A percentile compares a stretch with the other conserved stretches of the same genome.
These are phyloP conservation scores for Pythium sp. DNA, from an alignment of 352 stramenopile species.

Conservation along the genomic window DNA sequence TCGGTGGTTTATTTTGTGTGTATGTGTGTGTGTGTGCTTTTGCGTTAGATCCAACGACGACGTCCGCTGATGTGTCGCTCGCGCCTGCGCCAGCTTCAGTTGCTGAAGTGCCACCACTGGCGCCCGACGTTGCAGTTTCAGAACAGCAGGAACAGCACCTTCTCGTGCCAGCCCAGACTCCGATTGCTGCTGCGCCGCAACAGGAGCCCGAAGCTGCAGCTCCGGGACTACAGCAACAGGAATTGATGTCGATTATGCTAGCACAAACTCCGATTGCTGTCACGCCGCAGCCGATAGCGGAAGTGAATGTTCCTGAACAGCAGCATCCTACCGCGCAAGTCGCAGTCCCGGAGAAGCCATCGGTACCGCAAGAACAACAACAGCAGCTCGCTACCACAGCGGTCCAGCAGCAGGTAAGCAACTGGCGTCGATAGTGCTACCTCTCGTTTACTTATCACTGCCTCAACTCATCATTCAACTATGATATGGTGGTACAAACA, in stretches of 20 bases:
- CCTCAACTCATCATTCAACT: neutral
- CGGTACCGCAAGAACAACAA: neutral
- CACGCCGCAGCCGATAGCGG: too few relatives aligned
- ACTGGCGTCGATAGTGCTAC: neutral
- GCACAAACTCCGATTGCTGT: neutral
- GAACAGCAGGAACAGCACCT: neutral
- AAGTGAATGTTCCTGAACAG: neutral
- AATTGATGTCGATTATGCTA: neutral
- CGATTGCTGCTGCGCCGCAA: neutral
- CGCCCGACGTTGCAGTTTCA: neutral
- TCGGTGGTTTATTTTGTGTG: neutral
- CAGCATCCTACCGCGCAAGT: neutral
- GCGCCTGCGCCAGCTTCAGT: neutral
- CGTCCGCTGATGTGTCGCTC: conserved; percentile 1
- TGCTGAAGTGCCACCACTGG: neutral
- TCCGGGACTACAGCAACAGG: neutral
- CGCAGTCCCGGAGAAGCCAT: neutral
- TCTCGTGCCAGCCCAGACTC: neutral
- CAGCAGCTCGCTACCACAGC: neutral
- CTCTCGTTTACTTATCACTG: neutral
- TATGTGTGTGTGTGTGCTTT: neutral
- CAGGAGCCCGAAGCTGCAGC: neutral
- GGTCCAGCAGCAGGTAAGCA: conserved; percentile 3
- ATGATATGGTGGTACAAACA: neutral
- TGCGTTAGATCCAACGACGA: neutral